phyloP scores from a whole-genome alignment of 2,329 filamentous ascomycete species.

The Chaetomiaceae sp. region DNA sequence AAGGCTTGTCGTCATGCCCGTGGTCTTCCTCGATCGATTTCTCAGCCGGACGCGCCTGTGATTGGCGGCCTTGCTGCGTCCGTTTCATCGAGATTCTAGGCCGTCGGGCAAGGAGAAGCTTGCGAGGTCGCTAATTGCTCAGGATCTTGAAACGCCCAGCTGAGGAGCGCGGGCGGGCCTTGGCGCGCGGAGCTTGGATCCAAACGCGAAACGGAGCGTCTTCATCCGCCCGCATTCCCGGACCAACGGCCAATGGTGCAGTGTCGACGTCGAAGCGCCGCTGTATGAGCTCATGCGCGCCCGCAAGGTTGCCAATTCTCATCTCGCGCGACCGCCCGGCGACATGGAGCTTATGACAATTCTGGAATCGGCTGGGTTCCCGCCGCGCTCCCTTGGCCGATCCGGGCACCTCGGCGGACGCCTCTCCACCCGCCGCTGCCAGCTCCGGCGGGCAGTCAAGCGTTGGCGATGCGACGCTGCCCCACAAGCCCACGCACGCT shows the following conservation, averaged over 20 bases:
- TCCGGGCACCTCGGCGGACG: slow-evolving; percentile 13
- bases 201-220: slow-evolving; percentile 14
- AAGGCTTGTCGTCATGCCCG: not conserved
- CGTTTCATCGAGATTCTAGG: too few species aligned
- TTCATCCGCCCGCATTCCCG: slow-evolving; percentile 16
- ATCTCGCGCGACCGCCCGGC: slow-evolving; percentile 7
- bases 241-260: not conserved
- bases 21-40: not conserved
- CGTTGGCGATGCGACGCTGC: slow-evolving; percentile 14
- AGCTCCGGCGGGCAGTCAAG: slow-evolving; percentile 3
- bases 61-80: too few species aligned
- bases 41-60: too few species aligned
- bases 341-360: slow-evolving; percentile 13
- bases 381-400: slow-evolving; percentile 15
- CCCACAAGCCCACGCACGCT: slow-evolving; percentile 5
- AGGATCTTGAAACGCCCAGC: not conserved
- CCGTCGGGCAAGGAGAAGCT: too few species aligned
- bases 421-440: slow-evolving; percentile 4
- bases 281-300: slow-evolving; percentile 2
- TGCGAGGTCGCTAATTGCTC: not conserved
- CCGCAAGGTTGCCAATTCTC: not conserved
- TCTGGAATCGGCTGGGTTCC: slow-evolving; percentile 17
- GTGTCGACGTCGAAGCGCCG: not conserved
- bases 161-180: not conserved
- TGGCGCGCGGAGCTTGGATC: slow-evolving; percentile 10